phyloP scores from a whole-genome alignment of 1,284 basidiomycete species.

The Schizophyllum amplum region DNA sequence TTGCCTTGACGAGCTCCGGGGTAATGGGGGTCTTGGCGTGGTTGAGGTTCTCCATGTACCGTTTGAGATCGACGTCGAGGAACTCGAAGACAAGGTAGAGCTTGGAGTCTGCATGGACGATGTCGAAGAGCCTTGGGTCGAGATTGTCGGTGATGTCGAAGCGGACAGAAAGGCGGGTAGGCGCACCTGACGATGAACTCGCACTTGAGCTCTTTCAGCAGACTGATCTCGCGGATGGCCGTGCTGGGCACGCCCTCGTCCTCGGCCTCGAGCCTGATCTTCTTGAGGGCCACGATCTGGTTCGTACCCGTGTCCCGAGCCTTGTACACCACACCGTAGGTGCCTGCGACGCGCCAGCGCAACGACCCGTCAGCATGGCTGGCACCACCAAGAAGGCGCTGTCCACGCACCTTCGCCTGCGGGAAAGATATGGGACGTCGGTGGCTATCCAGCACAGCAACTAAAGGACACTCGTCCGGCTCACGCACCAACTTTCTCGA shows the following conservation, averaged over 20 bases:
- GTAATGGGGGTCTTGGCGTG: conserved; percentile 63
- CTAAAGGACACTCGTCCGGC: background rate
- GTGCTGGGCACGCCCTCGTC: conserved; percentile 99
- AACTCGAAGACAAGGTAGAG: conserved; percentile 98
- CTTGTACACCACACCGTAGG: conserved; percentile 98
- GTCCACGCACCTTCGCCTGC: conserved; percentile 47
- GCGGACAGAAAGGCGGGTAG: conserved; percentile 3
- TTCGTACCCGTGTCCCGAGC: conserved; percentile 70
- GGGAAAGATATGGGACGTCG: conserved; percentile 9
- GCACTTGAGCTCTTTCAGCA: conserved; percentile 94
- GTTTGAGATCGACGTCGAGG: conserved; percentile 90
- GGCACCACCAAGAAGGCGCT: conserved; percentile 2
- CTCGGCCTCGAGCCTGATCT: conserved; percentile 97
- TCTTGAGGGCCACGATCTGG: conserved; percentile 89
- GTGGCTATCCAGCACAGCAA: conserved; percentile 2
- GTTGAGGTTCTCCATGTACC: conserved; percentile 90
- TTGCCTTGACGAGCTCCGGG: conserved; percentile 79
- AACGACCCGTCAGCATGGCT: background rate
- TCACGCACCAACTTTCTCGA: conserved; percentile 68
- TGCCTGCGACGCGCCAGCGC: conserved; percentile 50
- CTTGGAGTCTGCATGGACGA: conserved; percentile 97
- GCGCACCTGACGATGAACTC: conserved; percentile 87
- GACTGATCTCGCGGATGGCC: conserved; percentile 95
- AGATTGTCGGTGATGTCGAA: background rate
- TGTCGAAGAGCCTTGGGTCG: conserved; percentile 75